Base-by-base conservation (phyloP, 2,329 filamentous ascomycete genomes). In the Taxawa tesnikishii region DNA sequence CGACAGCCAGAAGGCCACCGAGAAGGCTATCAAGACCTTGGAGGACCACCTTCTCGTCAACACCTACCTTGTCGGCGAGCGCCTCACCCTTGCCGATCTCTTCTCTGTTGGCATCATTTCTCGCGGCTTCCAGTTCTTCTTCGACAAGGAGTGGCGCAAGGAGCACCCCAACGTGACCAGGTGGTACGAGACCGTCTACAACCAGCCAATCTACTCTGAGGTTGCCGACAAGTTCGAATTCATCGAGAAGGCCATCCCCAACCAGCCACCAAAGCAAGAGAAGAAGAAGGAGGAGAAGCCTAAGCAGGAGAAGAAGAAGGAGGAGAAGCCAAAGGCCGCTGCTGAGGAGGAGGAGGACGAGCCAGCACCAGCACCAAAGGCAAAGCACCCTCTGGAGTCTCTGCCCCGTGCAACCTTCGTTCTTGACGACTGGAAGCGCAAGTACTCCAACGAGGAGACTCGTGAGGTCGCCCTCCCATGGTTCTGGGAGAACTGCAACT, bases 41-140 rank as follows among this genome's bases (percentile, higher is more conserved):
- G 90, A 98, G 70, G 70, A 81, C 56, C 83, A 96, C 70, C 79
- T 98, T 48, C 68, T 79, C 45, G 70, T 80, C 68, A 84, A 92
- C 77, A 98, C 90, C 54, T 98, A 82, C 77, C 83, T 98, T 46
- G 88, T 94, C 53, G 84, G 87, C 58, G 90, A 98, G 76, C 85
- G 90, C 56, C 76, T 96, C 65, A 94, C 87, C 51, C 82, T 96
- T 48, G 90, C 90, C 60, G 90, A 98, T 62, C 62, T 94, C 58
- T 96, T 93, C 70, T 67, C 72, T 54, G 74, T 79, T 49, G 69
- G 75, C 59, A 71, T 94, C 60, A 68, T 90, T 53, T 70, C 74
- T 57, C 85, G 85, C 49, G 87, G 84, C 55, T 96, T 93, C 74
- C 72, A 93, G 65, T 87, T 70, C 69, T 81, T 96, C 69, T 88